These are phyloP conservation scores for Psilocybe subaeruginosa DNA, from an alignment of 768 basidiomycete genomes.

Conservation along the genomic window DNA sequence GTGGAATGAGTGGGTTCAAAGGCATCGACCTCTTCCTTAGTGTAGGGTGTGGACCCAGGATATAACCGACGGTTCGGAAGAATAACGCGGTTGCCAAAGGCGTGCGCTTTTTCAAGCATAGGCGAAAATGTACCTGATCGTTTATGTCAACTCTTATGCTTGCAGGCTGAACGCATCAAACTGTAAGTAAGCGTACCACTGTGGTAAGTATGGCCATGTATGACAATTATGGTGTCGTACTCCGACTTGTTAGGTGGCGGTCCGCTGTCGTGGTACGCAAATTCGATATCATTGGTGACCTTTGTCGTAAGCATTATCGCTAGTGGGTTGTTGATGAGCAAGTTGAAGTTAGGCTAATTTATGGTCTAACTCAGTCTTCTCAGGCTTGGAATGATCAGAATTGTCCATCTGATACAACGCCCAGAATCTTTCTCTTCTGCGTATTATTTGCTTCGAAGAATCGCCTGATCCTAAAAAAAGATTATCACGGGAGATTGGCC, in stretches of 20 bases:
- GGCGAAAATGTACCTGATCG: constrained; percentile 26
- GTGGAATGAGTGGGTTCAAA: constrained; percentile 7
- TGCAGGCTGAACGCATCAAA: too few relatives aligned
- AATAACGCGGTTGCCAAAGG: constrained; percentile 28
- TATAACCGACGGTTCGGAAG: constrained; percentile 36
- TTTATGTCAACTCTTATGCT: too few relatives aligned
- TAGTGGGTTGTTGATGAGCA: too few relatives aligned
- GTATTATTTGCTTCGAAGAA: too few relatives aligned
- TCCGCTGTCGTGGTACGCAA: constrained; percentile 33
- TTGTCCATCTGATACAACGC: too few relatives aligned
- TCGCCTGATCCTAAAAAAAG: too few relatives aligned
- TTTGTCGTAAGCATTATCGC: neutral
- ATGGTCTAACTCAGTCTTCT: too few relatives aligned
- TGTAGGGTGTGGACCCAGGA: constrained; percentile 32
- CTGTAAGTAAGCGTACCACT: constrained; percentile 17
- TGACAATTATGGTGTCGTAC: constrained; percentile 28
- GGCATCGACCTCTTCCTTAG: constrained; percentile 24
- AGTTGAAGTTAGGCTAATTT: too few relatives aligned
- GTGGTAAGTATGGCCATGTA: constrained; percentile 34
- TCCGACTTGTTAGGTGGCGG: constrained; percentile 14
- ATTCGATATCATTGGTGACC: constrained; percentile 19
- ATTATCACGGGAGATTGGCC: too few relatives aligned
- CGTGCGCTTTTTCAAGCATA: constrained; percentile 19
- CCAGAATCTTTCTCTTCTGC: too few relatives aligned
- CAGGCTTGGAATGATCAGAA: too few relatives aligned